Conservation (phyloP, 139 green algal species). For the Penium margaritaceum region DNA sequence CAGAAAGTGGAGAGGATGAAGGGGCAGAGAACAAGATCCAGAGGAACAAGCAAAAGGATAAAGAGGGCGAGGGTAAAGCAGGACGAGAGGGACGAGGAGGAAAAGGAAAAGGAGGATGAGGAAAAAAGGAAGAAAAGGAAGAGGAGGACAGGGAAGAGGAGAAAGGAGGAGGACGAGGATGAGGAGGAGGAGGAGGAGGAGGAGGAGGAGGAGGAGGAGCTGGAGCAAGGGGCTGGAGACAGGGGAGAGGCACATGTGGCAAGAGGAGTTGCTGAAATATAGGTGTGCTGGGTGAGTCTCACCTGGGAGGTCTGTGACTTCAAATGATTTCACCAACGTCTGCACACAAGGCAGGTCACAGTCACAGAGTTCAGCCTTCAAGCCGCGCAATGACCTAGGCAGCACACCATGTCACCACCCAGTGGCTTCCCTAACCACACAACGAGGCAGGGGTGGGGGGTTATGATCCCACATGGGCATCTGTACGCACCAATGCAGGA, state of each 20-base stretch:
- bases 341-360: slow-evolving; percentile 39
- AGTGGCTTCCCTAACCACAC: not conserved
- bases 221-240: not conserved
- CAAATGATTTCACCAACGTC: slow-evolving; percentile 94
- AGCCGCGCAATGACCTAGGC: not conserved
- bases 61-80: not conserved
- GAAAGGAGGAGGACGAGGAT: not conserved
- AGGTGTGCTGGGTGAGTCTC: not conserved
- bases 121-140: not conserved
- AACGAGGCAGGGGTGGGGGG: too few relatives aligned
- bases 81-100: not conserved
- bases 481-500: not conserved
- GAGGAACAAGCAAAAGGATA: not conserved
- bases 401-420: not conserved
- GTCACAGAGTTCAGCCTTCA: not conserved
- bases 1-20: not conserved
- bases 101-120: not conserved
- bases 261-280: not conserved
- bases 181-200: not conserved
- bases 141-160: not conserved
- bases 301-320: slow-evolving; percentile 81
- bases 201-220: not conserved
- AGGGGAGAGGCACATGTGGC: not conserved
- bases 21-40: not conserved
- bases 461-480: too few relatives aligned